Evolutionary conservation across 768 basidiomycete genomes (phyloP).

Genomic region (Tricholoma matsutake): DNA sequence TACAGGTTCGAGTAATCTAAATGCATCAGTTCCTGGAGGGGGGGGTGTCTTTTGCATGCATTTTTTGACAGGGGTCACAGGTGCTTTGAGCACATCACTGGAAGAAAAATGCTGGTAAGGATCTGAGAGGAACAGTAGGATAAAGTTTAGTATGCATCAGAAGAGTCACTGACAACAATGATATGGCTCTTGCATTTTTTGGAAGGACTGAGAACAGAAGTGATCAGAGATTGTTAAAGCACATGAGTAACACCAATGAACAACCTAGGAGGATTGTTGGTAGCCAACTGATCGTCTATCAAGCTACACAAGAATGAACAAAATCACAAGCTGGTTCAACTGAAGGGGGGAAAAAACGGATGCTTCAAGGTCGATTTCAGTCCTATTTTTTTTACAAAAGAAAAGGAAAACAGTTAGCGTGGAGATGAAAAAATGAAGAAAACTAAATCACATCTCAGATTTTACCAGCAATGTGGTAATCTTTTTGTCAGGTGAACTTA

Average conservation of each 20-base stretch:
- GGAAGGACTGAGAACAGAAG: not conserved
- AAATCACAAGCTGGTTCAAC: not conserved
- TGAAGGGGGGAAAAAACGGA: not conserved
- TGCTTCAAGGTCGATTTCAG: not conserved
- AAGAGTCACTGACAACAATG: not conserved
- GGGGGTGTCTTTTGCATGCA: not conserved
- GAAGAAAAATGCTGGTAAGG: not conserved
- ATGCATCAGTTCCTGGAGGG: not conserved
- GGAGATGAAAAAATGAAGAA: not conserved
- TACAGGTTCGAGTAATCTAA: not conserved
- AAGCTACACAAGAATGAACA: not conserved
- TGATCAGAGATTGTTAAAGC: not conserved
- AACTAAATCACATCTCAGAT: not conserved
- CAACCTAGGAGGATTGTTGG: not conserved
- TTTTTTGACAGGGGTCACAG: not conserved
- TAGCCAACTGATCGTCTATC: not conserved
- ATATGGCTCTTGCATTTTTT: not conserved
- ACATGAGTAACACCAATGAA: not conserved
- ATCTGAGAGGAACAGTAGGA: not conserved
- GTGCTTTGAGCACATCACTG: not conserved
- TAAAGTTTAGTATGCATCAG: not conserved
- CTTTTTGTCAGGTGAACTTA: not conserved
- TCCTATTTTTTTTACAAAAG: not conserved
- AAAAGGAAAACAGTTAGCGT: not conserved
- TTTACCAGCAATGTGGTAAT: not conserved